Evolutionary conservation across 2,329 filamentous ascomycete species (phyloP), one percentile per base, ranked within the genome.

Genomic region (Ascochyta fabae): DNA sequence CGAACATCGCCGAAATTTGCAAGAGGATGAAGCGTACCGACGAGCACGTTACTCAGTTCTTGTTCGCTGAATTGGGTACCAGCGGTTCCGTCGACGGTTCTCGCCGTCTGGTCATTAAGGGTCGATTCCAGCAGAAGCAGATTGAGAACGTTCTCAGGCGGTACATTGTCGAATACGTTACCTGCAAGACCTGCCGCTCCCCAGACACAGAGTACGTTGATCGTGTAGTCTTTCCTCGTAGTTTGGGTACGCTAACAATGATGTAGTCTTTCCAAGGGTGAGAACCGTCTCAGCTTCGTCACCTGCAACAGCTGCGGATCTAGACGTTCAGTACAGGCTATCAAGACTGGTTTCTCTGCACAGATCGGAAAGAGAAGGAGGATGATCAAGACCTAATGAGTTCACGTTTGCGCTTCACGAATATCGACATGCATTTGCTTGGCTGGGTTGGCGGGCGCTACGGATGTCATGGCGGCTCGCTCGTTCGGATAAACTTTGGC

Each of bases 291-390:
- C 64, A 97, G 96, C 83, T 99, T 98, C 83, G 92, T 99, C 75
- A 97, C 93, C 58, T 97, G 94, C 87, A 96, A 95, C 81, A 81
- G 78, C 45, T 84, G 82, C 67, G 81, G 80, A 52, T 81, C 79
- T 42, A 74, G 94, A 79, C 89, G 93, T 76, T 92, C 88, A 73
- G 94, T 98, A 76, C 92, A 92, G 58, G 93, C 95, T 67, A 99
- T 99, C 89, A 99, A 99, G 88, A 96, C 92, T 60, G 95, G 95
- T 92, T 99, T 99, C 92, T 96, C 93, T 73, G 95, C 95, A 79
- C 95, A 98, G 82, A 91, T 99, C 79, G 95, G 95, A 78, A 97
- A 97, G 90, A 90, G 95, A 86, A 95, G 88, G 85, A 96, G 96
- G 86, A 90, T 92, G 83, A 86, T 91, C 79, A 90, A 58, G 49